phyloP scores from a whole-genome alignment of 257 asterid species.

The Eustoma russellianum region DNA sequence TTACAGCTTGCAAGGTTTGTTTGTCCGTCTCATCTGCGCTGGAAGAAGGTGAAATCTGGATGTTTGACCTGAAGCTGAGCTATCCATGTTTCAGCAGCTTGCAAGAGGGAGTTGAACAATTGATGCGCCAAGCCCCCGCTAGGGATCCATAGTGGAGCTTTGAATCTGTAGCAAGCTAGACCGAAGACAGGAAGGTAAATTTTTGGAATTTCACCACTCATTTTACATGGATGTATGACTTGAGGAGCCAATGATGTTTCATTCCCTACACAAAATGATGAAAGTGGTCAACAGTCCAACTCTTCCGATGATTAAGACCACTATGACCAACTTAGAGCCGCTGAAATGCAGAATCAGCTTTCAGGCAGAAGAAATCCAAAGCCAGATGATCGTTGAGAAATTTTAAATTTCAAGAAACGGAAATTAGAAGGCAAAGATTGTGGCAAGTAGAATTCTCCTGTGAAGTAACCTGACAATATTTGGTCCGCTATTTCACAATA shows the following conservation, averaged over 20 bases:
- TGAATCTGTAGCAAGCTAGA: constrained; percentile 72
- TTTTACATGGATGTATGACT: constrained; percentile 37
- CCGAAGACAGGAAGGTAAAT: constrained; percentile 72
- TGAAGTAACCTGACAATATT: too few species aligned
- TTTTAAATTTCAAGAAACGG: too few species aligned
- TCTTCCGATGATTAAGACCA: not conserved
- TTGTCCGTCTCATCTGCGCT: constrained; percentile 35
- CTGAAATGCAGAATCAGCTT: too few species aligned
- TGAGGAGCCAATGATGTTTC: constrained; percentile 36
- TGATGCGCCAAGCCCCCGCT: constrained; percentile 38
- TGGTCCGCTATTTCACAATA: too few species aligned
- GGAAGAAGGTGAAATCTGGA: constrained; percentile 88
- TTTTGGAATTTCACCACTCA: constrained; percentile 36
- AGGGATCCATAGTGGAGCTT: constrained; percentile 69
- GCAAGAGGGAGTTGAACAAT: constrained; percentile 44
- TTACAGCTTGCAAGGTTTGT: constrained; percentile 2
- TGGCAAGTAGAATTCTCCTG: too few species aligned
- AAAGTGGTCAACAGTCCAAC: not conserved
- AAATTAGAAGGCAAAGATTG: too few species aligned
- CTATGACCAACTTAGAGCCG: too few species aligned
- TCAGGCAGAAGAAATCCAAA: too few species aligned
- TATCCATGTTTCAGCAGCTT: constrained; percentile 67
- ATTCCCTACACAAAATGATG: constrained; percentile 32
- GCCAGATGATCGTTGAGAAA: too few species aligned
- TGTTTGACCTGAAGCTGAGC: constrained; percentile 51